A percentile compares a stretch with the other conserved stretches of the same genome.
Evolutionary conservation across 257 asterid species (phyloP).

Genomic region (Haberlea rhodopensis): DNA sequence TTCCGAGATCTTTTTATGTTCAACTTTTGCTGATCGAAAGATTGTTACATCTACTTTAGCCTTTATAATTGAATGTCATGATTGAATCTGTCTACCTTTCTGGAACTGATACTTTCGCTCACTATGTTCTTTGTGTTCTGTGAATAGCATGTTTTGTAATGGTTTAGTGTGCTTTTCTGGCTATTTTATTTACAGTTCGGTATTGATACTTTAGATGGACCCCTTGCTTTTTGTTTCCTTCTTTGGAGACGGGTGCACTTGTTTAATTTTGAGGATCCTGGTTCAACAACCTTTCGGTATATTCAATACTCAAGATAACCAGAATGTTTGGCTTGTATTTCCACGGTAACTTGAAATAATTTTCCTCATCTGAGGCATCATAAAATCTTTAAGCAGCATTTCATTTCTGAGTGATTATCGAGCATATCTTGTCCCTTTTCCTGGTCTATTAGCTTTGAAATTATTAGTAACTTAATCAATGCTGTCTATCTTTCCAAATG

Average conservation of each 20-base stretch:
- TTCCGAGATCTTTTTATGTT: background rate
- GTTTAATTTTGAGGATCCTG: background rate
- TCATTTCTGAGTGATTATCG: background rate
- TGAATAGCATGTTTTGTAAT: background rate
- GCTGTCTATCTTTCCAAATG: slow-evolving; percentile 4
- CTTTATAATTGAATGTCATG: slow-evolving; percentile 18
- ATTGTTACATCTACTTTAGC: slow-evolving; percentile 15
- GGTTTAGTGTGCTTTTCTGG: background rate
- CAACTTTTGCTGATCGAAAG: slow-evolving; percentile 5
- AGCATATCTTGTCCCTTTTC: background rate
- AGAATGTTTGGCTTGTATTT: background rate
- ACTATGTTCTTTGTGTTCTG: background rate
- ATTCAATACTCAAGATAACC: background rate
- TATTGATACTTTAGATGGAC: background rate
- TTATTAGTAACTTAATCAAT: background rate
- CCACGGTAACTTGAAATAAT: background rate
- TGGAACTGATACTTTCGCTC: slow-evolving; percentile 1
- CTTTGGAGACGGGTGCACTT: background rate
- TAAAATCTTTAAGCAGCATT: background rate
- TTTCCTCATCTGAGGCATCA: background rate
- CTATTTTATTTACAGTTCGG: background rate
- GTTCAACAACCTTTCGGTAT: slow-evolving; percentile 1
- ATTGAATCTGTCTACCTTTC: background rate
- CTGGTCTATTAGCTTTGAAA: background rate
- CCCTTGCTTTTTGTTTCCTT: background rate